Conservation (phyloP, 108 stramenopile genomes). For the Cylindrotheca closterium region DNA sequence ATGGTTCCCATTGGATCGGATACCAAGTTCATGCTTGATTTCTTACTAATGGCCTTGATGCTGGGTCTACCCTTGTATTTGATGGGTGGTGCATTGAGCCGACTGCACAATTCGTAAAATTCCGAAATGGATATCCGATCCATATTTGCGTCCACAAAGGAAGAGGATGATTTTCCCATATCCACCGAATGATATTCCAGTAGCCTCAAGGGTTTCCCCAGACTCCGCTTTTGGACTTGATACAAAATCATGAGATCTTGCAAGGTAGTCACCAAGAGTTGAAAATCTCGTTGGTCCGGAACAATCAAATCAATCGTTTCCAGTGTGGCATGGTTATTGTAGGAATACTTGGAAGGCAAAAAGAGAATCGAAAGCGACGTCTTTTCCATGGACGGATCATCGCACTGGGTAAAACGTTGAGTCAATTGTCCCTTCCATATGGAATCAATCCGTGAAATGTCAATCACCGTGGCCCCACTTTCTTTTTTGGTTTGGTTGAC, state of each 20-base stretch:
- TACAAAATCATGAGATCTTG: slow-evolving; percentile 53
- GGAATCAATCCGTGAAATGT: slow-evolving; percentile 61
- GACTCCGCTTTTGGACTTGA: slow-evolving; percentile 18
- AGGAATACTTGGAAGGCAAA: slow-evolving; percentile 4
- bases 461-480: slow-evolving; percentile 23
- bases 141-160: no score
- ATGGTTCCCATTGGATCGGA: background rate
- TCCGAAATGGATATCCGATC: slow-evolving; percentile 34
- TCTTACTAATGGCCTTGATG: no score
- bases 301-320: slow-evolving; percentile 72
- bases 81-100: slow-evolving; percentile 54
- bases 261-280: slow-evolving; percentile 43
- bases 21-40: no score
- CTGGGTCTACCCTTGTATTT: no score
- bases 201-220: slow-evolving; percentile 21
- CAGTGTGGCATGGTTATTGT: slow-evolving; percentile 19
- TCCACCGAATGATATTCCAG: slow-evolving; percentile 63
- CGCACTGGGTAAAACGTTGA: slow-evolving; percentile 42
- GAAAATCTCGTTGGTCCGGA: slow-evolving; percentile 43
- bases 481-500: background rate
- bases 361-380: slow-evolving; percentile 21
- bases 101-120: slow-evolving; percentile 55
- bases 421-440: slow-evolving; percentile 67
- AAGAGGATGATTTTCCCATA: slow-evolving; percentile 71
- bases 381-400: slow-evolving; percentile 9